phyloP scores from a whole-genome alignment of 2,329 filamentous ascomycete species.

The Trichophyton benhamiae region DNA sequence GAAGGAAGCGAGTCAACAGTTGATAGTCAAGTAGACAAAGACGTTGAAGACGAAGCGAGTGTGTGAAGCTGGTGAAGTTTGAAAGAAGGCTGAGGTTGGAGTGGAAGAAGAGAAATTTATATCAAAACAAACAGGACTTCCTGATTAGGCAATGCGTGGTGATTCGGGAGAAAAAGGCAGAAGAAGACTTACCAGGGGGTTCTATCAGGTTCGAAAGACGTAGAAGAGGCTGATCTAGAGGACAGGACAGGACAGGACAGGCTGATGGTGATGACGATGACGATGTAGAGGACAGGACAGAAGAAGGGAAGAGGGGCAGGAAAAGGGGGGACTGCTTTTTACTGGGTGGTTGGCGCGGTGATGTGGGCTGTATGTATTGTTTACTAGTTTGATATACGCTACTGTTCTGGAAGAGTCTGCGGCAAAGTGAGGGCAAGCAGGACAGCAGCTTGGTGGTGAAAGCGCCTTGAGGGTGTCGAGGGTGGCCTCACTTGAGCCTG shows the following conservation, averaged over 20 bases:
- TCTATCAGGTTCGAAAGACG: background rate
- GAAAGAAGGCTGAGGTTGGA: background rate
- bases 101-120: conserved; percentile 7
- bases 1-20: background rate
- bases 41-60: background rate
- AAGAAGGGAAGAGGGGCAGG: too few species aligned
- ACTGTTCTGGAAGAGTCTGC: background rate
- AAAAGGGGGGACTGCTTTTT: too few species aligned
- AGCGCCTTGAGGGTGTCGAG: background rate
- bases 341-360: too few species aligned
- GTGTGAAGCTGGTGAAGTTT: too few species aligned
- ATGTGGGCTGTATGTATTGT: background rate
- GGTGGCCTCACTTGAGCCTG: background rate
- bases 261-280: too few species aligned
- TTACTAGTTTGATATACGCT: background rate
- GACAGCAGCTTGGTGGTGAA: background rate
- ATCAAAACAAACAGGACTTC: background rate
- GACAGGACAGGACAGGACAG: background rate
- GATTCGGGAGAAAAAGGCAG: background rate
- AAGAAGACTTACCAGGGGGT: background rate
- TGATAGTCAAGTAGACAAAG: background rate
- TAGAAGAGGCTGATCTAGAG: background rate
- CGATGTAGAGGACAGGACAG: too few species aligned
- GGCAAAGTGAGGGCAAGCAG: background rate
- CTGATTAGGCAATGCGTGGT: conserved; percentile 2